Base-by-base conservation (phyloP, 495 filamentous ascomycete genomes). In the Umbilicaria muhlenbergii region DNA sequence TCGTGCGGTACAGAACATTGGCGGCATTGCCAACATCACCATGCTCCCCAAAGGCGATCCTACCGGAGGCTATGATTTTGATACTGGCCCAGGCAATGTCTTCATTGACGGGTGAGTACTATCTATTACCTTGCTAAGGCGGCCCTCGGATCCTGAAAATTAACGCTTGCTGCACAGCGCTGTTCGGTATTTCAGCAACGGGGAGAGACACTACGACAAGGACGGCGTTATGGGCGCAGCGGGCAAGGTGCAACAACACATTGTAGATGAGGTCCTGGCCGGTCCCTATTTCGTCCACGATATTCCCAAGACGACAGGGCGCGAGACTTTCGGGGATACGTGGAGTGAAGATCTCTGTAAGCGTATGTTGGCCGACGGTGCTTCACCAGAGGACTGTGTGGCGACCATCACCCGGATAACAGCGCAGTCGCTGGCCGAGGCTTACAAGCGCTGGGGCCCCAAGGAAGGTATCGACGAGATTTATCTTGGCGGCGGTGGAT, bases 1-100 rank as follows among this genome's bases (percentile, higher is more conserved):
- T 3, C 68, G 73, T 39, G 68, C 66, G 10, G 74, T 70, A 49
- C 73, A 78, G 54, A 78, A 78, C 53, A 75, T 75, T 47, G 72
- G 73, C 44, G 70, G 73, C 6, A 75, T 77, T 33, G 69, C 68
- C 34, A 75, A 76, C 48, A 66, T 75, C 19, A 74, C 69, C 57
- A 73, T 75, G 49, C 69, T 75, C 18, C 73, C 70, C 2, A 66
- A 73, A 0, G 71, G 73, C 35, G 58, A 41, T 11, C 56, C 67
- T 32, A 67, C 69, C 17, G 62, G 65, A 19, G 54, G 68, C 11
- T 59, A 67, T n/a, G 61, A 57, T 34, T 63, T 59, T 38, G 41
- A 48, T 38, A 64, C 62, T 15, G 60, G 62, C 21, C 62, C 62
- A 13, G 61, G 60, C 12, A 67, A 65, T 36, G 55, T 67, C 8